A percentile compares a stretch with the other conserved stretches of the same genome.
Conservation (phyloP, 2,329 filamentous ascomycete genomes). For the Fusarium bulbicola region DNA sequence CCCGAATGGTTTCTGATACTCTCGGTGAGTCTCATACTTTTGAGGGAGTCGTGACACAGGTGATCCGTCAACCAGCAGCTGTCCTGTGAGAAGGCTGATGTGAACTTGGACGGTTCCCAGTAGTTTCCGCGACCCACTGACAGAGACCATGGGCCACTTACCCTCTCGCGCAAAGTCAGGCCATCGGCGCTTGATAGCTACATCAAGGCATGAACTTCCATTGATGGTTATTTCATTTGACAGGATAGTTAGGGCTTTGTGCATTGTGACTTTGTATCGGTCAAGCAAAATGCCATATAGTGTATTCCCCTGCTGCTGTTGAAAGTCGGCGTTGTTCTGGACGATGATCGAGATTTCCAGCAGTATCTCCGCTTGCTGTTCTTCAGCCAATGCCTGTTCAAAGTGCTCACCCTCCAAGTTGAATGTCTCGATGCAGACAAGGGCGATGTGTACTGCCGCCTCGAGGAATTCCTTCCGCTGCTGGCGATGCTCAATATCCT, state of each 20-base stretch:
- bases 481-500: background rate
- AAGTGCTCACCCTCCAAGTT: slow-evolving; percentile 9
- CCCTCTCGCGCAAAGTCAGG: background rate
- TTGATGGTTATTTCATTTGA: fast-evolving
- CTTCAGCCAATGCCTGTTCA: background rate
- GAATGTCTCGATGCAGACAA: slow-evolving; percentile 30
- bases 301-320: background rate
- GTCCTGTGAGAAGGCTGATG: slow-evolving; percentile 22
- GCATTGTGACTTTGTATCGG: slow-evolving; percentile 15
- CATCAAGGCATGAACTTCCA: slow-evolving; percentile 5
- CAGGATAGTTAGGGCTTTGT: slow-evolving; percentile 2
- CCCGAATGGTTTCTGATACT: slow-evolving; percentile 31
- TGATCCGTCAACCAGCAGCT: slow-evolving; percentile 12
- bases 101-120: background rate
- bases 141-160: background rate
- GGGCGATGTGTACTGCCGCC: background rate
- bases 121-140: slow-evolving; percentile 28
- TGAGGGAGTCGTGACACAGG: slow-evolving; percentile 19
- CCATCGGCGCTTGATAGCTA: slow-evolving; percentile 31
- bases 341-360: slow-evolving; percentile 21
- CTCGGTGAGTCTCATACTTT: background rate
- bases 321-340: background rate
- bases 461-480: slow-evolving; percentile 17
- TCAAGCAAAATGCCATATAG: slow-evolving; percentile 5
- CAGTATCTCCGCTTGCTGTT: slow-evolving; percentile 17